Conservation (phyloP, 2,329 filamentous ascomycete genomes). For the Seiridium cupressi region DNA sequence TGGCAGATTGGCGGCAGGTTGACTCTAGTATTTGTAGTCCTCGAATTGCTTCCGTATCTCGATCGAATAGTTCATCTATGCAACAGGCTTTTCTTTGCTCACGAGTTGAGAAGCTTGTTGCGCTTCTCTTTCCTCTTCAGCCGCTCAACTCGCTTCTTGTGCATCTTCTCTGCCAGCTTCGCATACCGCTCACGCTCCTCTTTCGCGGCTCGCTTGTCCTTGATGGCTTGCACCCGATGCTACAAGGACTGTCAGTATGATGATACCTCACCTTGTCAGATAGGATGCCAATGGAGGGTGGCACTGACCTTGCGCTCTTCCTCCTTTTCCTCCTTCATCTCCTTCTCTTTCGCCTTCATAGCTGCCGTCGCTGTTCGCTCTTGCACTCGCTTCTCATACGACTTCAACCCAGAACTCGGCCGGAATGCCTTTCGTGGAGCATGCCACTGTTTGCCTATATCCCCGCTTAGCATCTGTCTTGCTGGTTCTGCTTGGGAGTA, state of each 20-base stretch:
- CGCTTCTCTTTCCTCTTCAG: constrained; percentile 95
- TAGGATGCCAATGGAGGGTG: not conserved
- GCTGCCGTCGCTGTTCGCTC: constrained; percentile 67
- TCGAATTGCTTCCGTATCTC: not conserved
- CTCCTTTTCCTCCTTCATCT: constrained; percentile 95
- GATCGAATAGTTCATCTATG: not conserved
- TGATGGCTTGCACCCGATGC: constrained; percentile 76
- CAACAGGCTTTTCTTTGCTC: constrained; percentile 23
- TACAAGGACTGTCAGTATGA: constrained; percentile 33
- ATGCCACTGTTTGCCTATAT: constrained; percentile 92
- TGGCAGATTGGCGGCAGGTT: too few species aligned
- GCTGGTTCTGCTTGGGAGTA: not conserved
- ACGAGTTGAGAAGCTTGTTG: constrained; percentile 77
- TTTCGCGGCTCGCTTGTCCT: constrained; percentile 82
- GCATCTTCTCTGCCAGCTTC: constrained; percentile 97
- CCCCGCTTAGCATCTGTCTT: not conserved
- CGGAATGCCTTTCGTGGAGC: constrained; percentile 80
- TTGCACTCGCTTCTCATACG: constrained; percentile 74
- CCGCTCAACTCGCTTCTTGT: constrained; percentile 89
- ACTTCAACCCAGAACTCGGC: constrained; percentile 71
- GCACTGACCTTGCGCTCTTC: constrained; percentile 70
- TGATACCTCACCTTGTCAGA: not conserved
- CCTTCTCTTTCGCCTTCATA: constrained; percentile 91
- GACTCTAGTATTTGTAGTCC: not conserved
- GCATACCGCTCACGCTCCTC: constrained; percentile 91